A percentile compares a stretch with the other conserved stretches of the same genome.
Evolutionary conservation across 1,284 basidiomycete genomes (phyloP).

Genomic region (Austropuccinia psidii): DNA sequence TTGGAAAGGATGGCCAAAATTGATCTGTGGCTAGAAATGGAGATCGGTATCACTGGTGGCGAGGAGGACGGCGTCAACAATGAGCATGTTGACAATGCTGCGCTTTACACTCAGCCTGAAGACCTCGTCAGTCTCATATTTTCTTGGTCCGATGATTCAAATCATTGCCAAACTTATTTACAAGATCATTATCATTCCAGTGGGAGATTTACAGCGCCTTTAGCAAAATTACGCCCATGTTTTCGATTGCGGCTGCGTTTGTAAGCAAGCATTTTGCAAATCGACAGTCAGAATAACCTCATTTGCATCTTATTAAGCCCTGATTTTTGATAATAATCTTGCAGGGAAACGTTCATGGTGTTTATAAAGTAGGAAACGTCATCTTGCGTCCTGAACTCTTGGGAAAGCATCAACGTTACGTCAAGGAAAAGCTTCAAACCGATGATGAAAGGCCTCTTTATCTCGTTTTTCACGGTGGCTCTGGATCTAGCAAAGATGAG

Average conservation of each 20-base stretch:
- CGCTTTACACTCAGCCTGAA: slow-evolving; percentile 94
- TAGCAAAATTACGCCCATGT: slow-evolving; percentile 78
- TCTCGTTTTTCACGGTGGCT: slow-evolving; percentile 99
- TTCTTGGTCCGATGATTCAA: neutral
- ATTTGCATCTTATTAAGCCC: neutral
- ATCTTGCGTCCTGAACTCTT: slow-evolving; percentile 84
- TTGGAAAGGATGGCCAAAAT: slow-evolving; percentile 90
- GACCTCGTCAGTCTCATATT: slow-evolving; percentile 56
- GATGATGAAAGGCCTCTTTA: slow-evolving; percentile 71
- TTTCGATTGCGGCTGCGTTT: slow-evolving; percentile 93
- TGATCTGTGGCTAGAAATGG: slow-evolving; percentile 98
- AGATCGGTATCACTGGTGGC: slow-evolving; percentile 99
- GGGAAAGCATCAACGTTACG: slow-evolving; percentile 79
- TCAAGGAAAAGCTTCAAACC: slow-evolving; percentile 63
- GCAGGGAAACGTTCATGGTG: slow-evolving; percentile 82
- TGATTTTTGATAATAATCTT: neutral
- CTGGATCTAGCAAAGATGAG: slow-evolving; percentile 93
- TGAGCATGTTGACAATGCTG: slow-evolving; percentile 79
- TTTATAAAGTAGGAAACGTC: slow-evolving; percentile 89
- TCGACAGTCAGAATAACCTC: neutral
- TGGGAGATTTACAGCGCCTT: slow-evolving; percentile 84
- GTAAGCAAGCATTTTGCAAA: neutral
- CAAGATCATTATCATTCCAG: neutral
- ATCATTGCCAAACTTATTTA: neutral
- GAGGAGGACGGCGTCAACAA: slow-evolving; percentile 88